Conservation (phyloP, 2,329 filamentous ascomycete genomes). For the Aureobasidium lini region DNA sequence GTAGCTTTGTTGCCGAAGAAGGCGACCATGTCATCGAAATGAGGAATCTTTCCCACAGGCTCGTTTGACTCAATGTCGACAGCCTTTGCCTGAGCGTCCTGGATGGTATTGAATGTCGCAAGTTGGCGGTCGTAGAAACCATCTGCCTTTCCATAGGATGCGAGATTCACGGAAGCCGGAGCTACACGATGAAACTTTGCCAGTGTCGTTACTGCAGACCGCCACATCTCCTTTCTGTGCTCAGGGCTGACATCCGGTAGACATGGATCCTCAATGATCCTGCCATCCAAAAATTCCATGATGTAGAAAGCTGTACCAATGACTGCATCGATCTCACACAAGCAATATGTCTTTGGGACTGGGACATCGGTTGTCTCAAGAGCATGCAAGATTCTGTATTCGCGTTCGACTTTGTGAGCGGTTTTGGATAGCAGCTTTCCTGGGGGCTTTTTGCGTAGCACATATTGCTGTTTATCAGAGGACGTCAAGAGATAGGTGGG, state of each 20-base stretch:
- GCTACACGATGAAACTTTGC: slow-evolving; percentile 76
- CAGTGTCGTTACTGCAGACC: slow-evolving; percentile 71
- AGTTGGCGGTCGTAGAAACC: slow-evolving; percentile 86
- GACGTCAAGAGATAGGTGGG: slow-evolving; percentile 89
- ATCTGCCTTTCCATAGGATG: slow-evolving; percentile 60
- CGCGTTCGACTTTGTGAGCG: slow-evolving; percentile 92
- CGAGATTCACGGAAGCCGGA: slow-evolving; percentile 59
- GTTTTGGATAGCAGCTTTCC: slow-evolving; percentile 87
- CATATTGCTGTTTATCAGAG: slow-evolving; percentile 62
- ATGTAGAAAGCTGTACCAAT: slow-evolving; percentile 93
- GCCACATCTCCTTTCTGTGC: slow-evolving; percentile 76
- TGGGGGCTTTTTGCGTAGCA: slow-evolving; percentile 97
- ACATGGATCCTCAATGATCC: slow-evolving; percentile 83
- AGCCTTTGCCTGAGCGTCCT: slow-evolving; percentile 65
- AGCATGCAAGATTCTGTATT: slow-evolving; percentile 84
- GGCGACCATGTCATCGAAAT: slow-evolving; percentile 69
- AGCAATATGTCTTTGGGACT: slow-evolving; percentile 71
- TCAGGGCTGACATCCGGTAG: slow-evolving; percentile 64
- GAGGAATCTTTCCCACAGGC: slow-evolving; percentile 73
- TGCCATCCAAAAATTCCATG: slow-evolving; percentile 90
- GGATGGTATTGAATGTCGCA: slow-evolving; percentile 72
- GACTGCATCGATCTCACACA: slow-evolving; percentile 75
- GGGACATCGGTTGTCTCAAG: slow-evolving; percentile 73
- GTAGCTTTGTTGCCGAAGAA: slow-evolving; percentile 65
- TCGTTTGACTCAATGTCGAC: slow-evolving; percentile 69